Base-by-base conservation (phyloP, 257 asterid species). In the Primulina tabacum region DNA sequence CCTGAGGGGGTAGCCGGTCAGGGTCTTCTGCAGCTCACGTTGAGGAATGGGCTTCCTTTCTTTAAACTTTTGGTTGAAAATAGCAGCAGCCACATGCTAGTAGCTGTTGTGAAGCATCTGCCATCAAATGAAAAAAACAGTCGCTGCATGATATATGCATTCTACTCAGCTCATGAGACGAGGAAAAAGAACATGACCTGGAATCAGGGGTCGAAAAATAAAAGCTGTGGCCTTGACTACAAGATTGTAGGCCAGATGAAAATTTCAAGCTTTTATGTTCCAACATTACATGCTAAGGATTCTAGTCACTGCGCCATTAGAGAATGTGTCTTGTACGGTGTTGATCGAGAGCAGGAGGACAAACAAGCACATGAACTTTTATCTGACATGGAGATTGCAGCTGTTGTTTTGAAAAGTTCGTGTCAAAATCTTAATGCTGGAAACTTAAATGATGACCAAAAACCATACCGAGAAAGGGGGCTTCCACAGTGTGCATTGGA, bases 11-110 rank as follows among this genome's bases (percentile, higher is more conserved):
- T 86, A 47, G 47, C 79, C 47, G 53, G 70, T 60, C 86, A 79
- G 81, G 97, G 95, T 62, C 86, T 94, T 82, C 68, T 94, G 83
- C 97, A 88, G 82, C 87, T 91, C 68, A 82, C 86, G 10, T 58
- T 86, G 60, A 91, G 85, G 79, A 86, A 85, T 52, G 96, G 84
- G 32, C 82, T 89, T 21, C 97, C 97, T 62, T 84, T 80, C 87
- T 91, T 87, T 67, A 91, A 78, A 82, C 83, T 94, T 72, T 92
- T 80, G 43, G 90, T 88, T 63, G 90, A 91, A 55, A 83, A 82
- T 70, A 87, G 89, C 64, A 82, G 89, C 65, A 82, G 79, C 55
- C 87, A 87, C 70, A 85, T 94, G 89, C 84, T 94, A 65, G 96
- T 83, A 28, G 96, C 97, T 67, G 79, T 90, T 56, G 85, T 82